Conservation (phyloP, 192 early-diverging fungal species). For the Lunasporangiospora selenospora region DNA sequence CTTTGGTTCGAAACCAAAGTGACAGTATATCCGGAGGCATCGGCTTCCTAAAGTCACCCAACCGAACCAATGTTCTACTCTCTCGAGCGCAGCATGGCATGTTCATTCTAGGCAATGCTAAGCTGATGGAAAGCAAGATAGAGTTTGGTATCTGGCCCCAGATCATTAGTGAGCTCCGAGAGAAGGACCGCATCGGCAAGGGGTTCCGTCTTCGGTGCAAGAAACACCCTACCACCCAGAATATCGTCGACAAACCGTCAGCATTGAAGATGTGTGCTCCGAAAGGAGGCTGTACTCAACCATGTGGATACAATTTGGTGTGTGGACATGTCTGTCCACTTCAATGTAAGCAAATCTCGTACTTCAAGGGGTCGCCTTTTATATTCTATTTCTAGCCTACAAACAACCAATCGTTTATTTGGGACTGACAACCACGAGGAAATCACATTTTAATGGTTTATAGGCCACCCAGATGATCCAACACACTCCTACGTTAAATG, state of each 20-base stretch:
- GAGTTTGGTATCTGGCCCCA: constrained; percentile 48
- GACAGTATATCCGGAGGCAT: constrained; percentile 28
- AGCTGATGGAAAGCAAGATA: constrained; percentile 30
- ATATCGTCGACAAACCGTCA: constrained; percentile 31
- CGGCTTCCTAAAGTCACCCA: constrained; percentile 62
- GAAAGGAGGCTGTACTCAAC: constrained; percentile 57
- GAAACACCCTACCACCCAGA: constrained; percentile 48
- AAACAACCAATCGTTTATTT: too few relatives aligned
- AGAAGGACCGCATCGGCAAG: constrained; percentile 34
- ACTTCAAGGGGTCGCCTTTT: too few relatives aligned
- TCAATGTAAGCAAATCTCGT: constrained; percentile 53
- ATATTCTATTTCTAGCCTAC: too few relatives aligned
- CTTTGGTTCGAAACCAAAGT: constrained; percentile 44
- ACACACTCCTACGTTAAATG: constrained; percentile 52
- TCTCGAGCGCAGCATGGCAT: constrained; percentile 67
- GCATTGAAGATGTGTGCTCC: constrained; percentile 48
- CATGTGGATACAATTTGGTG: constrained; percentile 47
- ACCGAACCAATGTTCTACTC: constrained; percentile 63
- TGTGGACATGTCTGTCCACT: constrained; percentile 59
- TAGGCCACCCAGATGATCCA: constrained; percentile 59
- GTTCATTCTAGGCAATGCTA: constrained; percentile 60
- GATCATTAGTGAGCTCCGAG: constrained; percentile 45
- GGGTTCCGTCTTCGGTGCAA: constrained; percentile 56
- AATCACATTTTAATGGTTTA: too few relatives aligned
- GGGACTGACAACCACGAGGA: too few relatives aligned